Base-by-base conservation (phyloP, 345 rosid genomes). In the Raphanus sativus region DNA sequence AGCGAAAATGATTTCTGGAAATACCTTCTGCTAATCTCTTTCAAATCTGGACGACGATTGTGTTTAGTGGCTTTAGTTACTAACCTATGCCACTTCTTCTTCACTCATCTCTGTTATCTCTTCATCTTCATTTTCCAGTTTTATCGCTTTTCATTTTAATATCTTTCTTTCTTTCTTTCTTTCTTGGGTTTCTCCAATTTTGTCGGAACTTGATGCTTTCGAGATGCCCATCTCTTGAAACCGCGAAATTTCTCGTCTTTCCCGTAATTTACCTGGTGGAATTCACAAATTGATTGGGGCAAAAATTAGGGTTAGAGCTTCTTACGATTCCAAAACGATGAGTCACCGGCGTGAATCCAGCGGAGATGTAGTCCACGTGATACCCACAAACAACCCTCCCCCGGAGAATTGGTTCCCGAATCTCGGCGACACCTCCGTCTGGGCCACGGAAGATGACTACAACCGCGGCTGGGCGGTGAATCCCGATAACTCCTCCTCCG, bases 391-490 rank as follows among this genome's bases (percentile, higher is more conserved):
- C 63, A 75, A 76, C 8, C 75, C 78, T 52, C 86, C 87, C 2
- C 84, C 90, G 4, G 86, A 90, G 5, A 86, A 69, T 77, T 91
- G 94, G 92, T 67, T 86, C 65, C 91, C 90, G 7, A 89, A 85
- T 86, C 74, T 88, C 62, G 48, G 67, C 0, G 94, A 88, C 74
- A 73, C 83, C 48, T 67, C 87, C 11, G 90, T 92, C 13, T 94
- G 97, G 97, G 97, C 97, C 3, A 90, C 97, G 25, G 98, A 94
- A 69, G 98, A 92, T n/a, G 98, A 94, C 26, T 94, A 94, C 77
- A 81, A 76, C 86, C 87, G 86, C 29, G 84, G 40, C 59, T 90
- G 96, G 96, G 85, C 61, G 8, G 54, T 84, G 83, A 78, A 77
- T 65, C 80, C 69, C 2, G 88, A 82, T 21, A 21, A 21, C n/a